phyloP scores from a whole-genome alignment of 2,329 filamentous ascomycete genomes.

The Biscogniauxia mediterranea region DNA sequence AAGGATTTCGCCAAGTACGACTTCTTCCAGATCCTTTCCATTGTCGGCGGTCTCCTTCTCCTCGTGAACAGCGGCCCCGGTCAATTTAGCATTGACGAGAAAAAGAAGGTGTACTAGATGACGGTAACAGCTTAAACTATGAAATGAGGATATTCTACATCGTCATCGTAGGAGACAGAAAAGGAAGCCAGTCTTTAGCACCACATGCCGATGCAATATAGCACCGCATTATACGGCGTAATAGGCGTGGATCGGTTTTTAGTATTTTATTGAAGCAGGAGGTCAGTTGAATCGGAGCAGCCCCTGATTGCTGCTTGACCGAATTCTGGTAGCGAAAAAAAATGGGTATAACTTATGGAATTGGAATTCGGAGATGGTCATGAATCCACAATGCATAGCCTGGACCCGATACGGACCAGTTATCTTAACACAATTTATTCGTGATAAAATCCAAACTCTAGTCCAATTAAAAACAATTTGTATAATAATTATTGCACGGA shows the following conservation, averaged over 20 bases:
- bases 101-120: constrained; percentile 97
- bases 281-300: not conserved
- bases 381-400: not conserved
- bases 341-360: not conserved
- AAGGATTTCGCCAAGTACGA: constrained; percentile 99
- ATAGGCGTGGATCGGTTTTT: constrained; percentile 17
- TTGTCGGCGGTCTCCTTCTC: constrained; percentile 92
- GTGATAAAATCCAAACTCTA: not conserved
- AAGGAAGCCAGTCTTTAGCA: not conserved
- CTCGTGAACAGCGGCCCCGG: constrained; percentile 98
- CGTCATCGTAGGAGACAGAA: not conserved
- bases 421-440: not conserved
- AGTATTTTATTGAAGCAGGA: constrained; percentile 5
- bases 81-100: constrained; percentile 98
- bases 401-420: not conserved
- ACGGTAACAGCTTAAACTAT: constrained; percentile 1
- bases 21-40: constrained; percentile 99
- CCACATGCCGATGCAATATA: not conserved
- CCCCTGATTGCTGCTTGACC: not conserved
- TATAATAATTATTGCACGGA: not conserved
- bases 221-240: constrained; percentile 19
- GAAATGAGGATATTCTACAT: constrained; percentile 7
- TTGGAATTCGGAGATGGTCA: not conserved
- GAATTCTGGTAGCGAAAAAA: not conserved
- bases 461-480: not conserved